These are phyloP conservation scores for Penicillium vulpinum DNA, from an alignment of 2,329 filamentous ascomycete genomes.

Conservation along the genomic window DNA sequence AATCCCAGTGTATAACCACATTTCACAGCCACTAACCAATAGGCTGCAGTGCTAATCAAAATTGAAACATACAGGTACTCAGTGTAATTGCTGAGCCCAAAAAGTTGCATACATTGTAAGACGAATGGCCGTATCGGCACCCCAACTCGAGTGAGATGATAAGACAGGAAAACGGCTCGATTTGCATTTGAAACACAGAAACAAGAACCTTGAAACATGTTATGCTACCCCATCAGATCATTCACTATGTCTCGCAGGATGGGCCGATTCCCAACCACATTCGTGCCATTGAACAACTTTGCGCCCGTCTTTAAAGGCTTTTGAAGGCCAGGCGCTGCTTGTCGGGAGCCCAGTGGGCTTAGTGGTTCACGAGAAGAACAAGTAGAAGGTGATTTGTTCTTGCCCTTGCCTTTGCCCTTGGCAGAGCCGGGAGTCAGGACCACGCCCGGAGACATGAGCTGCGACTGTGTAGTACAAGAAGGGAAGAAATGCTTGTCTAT, in stretches of 20 bases:
- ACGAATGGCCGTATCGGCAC: neutral
- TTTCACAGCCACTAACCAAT: neutral
- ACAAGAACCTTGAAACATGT: neutral
- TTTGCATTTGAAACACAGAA: neutral
- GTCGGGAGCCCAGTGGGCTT: constrained; percentile 34
- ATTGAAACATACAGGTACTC: neutral
- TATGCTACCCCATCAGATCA: constrained; percentile 50
- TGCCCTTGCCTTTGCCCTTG: neutral
- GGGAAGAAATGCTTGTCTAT: constrained; percentile 69
- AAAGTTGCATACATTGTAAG: neutral
- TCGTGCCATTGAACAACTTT: constrained; percentile 49
- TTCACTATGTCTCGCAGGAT: constrained; percentile 77
- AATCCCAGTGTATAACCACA: neutral
- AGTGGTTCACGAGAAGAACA: constrained; percentile 26
- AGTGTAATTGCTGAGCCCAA: neutral
- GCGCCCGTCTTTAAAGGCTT: constrained; percentile 62
- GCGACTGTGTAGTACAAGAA: constrained; percentile 33
- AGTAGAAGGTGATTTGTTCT: constrained; percentile 18
- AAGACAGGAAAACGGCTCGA: neutral
- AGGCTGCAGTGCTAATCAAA: neutral
- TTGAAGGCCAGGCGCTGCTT: constrained; percentile 39
- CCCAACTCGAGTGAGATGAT: neutral
- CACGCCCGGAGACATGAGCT: constrained; percentile 21
- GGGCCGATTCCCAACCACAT: constrained; percentile 65
- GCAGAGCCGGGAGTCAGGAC: constrained; percentile 1